These are phyloP conservation scores for Chlamydomonas sp. DNA, from an alignment of 139 green algal species.

Conservation along the genomic window DNA sequence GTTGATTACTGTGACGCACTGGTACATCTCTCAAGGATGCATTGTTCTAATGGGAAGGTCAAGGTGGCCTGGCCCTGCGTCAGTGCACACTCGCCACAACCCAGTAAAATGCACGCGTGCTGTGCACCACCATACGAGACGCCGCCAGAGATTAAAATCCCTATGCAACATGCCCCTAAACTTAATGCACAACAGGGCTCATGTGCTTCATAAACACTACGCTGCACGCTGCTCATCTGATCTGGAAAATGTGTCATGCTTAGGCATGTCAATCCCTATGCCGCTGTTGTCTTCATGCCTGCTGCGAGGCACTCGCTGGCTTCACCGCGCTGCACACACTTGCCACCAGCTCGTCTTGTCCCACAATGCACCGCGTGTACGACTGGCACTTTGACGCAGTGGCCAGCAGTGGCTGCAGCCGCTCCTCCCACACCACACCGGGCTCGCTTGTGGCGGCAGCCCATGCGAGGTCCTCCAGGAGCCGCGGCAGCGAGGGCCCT, in stretches of 20 bases:
- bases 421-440: conserved; percentile 19
- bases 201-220: too few species aligned
- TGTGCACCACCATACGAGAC: too few species aligned
- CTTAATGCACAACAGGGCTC: too few species aligned
- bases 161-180: too few species aligned
- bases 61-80: too few species aligned
- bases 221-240: too few species aligned
- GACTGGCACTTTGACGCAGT: neutral
- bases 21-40: too few species aligned
- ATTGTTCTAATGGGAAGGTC: too few species aligned
- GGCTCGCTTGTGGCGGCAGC: conserved; percentile 14
- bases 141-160: too few species aligned
- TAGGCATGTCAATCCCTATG: neutral
- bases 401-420: conserved; percentile 26
- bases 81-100: too few species aligned
- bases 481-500: conserved; percentile 1
- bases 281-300: neutral
- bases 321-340: neutral
- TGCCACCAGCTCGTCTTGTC: neutral
- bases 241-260: neutral
- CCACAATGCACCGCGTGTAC: neutral
- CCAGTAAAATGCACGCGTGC: too few species aligned
- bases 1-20: too few species aligned
- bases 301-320: neutral
- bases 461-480: conserved; percentile 32